Evolutionary conservation across 805 yeast genomes (phyloP).

Genomic region (Saccharomyces paradoxus): DNA sequence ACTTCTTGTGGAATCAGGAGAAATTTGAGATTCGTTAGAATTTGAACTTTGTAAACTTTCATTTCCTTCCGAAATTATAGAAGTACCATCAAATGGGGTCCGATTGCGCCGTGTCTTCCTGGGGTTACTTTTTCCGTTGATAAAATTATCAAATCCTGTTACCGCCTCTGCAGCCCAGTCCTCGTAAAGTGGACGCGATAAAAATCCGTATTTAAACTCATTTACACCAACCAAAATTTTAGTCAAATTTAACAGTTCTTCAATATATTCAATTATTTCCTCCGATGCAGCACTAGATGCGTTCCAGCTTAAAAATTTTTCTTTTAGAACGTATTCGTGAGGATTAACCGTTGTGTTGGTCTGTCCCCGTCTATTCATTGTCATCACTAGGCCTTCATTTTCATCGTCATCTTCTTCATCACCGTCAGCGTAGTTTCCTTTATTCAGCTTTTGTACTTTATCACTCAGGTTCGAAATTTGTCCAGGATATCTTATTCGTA

Average conservation of each 20-base stretch:
- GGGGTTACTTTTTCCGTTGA: conserved; percentile 7
- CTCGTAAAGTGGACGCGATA: conserved; percentile 39
- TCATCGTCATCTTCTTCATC: conserved; percentile 19
- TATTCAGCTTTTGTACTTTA: neutral
- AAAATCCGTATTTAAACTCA: conserved; percentile 43
- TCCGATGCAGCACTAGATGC: conserved; percentile 43
- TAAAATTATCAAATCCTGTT: conserved; percentile 29
- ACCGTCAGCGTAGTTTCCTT: conserved; percentile 8
- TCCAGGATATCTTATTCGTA: conserved; percentile 23
- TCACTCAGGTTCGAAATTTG: conserved; percentile 1
- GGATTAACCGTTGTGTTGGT: conserved; percentile 10
- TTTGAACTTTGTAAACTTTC: conserved; percentile 2
- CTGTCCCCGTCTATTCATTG: neutral
- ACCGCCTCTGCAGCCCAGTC: conserved; percentile 38
- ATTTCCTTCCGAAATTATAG: conserved; percentile 8
- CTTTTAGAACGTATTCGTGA: conserved; percentile 29
- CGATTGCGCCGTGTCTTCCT: conserved; percentile 1
- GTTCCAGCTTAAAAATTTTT: conserved; percentile 42
- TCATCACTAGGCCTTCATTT: conserved; percentile 6
- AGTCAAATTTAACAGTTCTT: conserved; percentile 36
- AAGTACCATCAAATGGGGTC: conserved; percentile 3
- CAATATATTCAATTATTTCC: conserved; percentile 43
- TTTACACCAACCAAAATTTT: conserved; percentile 41
- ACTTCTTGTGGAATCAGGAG: conserved; percentile 1
- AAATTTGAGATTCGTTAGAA: conserved; percentile 3